Percentiles rank a stretch among this genome's conserved stretches.
Evolutionary conservation across 2,329 filamentous ascomycete species (phyloP).

Genomic region (Talaromyces sp.): DNA sequence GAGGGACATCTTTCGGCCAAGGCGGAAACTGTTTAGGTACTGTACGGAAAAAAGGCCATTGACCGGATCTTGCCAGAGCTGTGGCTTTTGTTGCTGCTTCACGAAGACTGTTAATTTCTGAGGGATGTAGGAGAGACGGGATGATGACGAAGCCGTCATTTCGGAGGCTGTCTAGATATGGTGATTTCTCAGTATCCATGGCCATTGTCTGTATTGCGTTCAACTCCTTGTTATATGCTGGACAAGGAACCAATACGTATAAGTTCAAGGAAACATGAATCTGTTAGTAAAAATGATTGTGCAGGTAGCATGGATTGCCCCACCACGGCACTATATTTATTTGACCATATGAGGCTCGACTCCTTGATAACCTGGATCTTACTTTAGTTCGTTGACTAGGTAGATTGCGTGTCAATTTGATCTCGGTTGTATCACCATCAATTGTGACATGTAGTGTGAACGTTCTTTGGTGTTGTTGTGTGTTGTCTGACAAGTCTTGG

Average conservation of each 20-base stretch:
- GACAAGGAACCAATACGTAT: too few relatives aligned
- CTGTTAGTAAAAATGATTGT: too few relatives aligned
- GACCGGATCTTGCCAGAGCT: slow-evolving; percentile 60
- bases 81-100: slow-evolving; percentile 57
- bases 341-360: neutral
- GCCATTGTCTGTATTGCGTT: neutral
- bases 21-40: slow-evolving; percentile 89
- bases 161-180: slow-evolving; percentile 56
- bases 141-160: slow-evolving; percentile 74
- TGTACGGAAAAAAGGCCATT: slow-evolving; percentile 78
- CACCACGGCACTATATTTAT: neutral
- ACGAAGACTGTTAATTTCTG: slow-evolving; percentile 59
- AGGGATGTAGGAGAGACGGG: slow-evolving; percentile 58
- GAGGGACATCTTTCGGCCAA: slow-evolving; percentile 60
- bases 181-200: slow-evolving; percentile 10
- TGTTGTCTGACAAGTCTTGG: neutral
- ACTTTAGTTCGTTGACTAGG: neutral
- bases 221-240: neutral
- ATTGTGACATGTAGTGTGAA: neutral
- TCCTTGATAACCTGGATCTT: neutral
- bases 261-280: neutral
- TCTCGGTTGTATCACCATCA: too few relatives aligned
- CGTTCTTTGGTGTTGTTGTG: neutral
- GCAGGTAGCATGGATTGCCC: neutral
- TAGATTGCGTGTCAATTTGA: too few relatives aligned